phyloP scores from a whole-genome alignment of 2,329 filamentous ascomycete species.

The Fusarium coicis region DNA sequence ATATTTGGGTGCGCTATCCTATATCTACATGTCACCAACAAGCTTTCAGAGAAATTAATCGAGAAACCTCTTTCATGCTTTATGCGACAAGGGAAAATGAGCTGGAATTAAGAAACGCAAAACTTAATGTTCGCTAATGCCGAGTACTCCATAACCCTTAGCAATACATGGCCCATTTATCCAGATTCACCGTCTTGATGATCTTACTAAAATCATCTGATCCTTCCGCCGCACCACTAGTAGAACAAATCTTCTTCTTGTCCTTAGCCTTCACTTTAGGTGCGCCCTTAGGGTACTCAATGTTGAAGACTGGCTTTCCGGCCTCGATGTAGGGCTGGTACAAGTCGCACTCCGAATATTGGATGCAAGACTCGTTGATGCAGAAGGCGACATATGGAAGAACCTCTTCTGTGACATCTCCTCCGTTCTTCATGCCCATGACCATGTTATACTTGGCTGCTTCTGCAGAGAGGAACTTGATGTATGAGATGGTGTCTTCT shows the following conservation, averaged over 20 bases:
- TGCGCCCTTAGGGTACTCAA: slow-evolving; percentile 69
- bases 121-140: too few species aligned
- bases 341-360: slow-evolving; percentile 67
- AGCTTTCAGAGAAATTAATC: too few species aligned
- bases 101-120: not conserved
- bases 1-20: rapidly evolving
- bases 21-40: rapidly evolving
- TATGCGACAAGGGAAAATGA: too few species aligned
- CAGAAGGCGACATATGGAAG: slow-evolving; percentile 68
- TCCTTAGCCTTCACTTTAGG: slow-evolving; percentile 47
- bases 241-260: slow-evolving; percentile 55
- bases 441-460: slow-evolving; percentile 64
- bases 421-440: slow-evolving; percentile 75
- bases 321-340: slow-evolving; percentile 64
- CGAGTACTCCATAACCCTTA: rapidly evolving
- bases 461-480: slow-evolving; percentile 67
- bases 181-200: slow-evolving; percentile 72
- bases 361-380: slow-evolving; percentile 75
- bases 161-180: slow-evolving; percentile 60
- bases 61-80: too few species aligned
- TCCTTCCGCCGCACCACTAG: slow-evolving; percentile 46
- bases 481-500: slow-evolving; percentile 65
- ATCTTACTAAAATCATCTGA: slow-evolving; percentile 68
- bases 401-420: slow-evolving; percentile 62
- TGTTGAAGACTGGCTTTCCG: slow-evolving; percentile 6